Conservation (phyloP, 192 early-diverging fungal genomes). For the Phycomyces blakesleeanus region DNA sequence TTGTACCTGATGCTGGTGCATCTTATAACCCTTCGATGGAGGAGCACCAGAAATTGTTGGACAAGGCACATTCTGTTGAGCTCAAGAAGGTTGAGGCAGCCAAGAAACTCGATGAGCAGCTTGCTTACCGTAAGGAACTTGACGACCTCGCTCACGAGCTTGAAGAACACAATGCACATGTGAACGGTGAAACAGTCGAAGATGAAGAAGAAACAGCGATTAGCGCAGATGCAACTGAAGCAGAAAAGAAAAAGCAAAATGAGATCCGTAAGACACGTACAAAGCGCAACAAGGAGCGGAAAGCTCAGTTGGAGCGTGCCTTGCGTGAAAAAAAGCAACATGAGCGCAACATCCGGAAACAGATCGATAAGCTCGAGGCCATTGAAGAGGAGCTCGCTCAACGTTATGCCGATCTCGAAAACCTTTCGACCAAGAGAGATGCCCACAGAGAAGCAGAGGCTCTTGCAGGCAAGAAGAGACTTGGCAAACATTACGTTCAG, state of each 20-base stretch:
- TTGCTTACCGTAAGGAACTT: slow-evolving; percentile 41
- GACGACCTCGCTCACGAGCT: slow-evolving; percentile 27
- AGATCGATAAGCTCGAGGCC: slow-evolving; percentile 47
- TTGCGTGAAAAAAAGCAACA: slow-evolving; percentile 37
- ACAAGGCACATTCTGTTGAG: slow-evolving; percentile 58
- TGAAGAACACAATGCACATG: slow-evolving; percentile 19
- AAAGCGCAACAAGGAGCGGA: slow-evolving; percentile 53
- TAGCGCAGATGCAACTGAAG: slow-evolving; percentile 7
- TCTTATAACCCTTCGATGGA: slow-evolving; percentile 86
- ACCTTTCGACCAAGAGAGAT: slow-evolving; percentile 28
- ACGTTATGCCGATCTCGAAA: slow-evolving; percentile 33
- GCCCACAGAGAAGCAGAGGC: slow-evolving; percentile 36
- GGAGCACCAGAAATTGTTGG: slow-evolving; percentile 72
- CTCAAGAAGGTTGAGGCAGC: slow-evolving; percentile 35
- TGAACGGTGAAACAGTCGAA: slow-evolving; percentile 30
- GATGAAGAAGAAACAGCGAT: slow-evolving; percentile 37
- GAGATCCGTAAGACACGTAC: slow-evolving; percentile 41
- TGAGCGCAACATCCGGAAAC: slow-evolving; percentile 42
- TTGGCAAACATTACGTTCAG: slow-evolving; percentile 28
- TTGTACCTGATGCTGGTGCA: slow-evolving; percentile 75
- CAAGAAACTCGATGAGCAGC: slow-evolving; percentile 37
- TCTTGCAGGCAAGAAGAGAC: slow-evolving; percentile 22
- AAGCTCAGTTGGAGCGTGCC: slow-evolving; percentile 32
- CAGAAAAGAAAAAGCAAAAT: slow-evolving; percentile 18
- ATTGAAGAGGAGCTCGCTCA: slow-evolving; percentile 45